These are phyloP conservation scores for Barnettozyma sp. DNA, from an alignment of 805 yeast genomes.

Conservation along the genomic window DNA sequence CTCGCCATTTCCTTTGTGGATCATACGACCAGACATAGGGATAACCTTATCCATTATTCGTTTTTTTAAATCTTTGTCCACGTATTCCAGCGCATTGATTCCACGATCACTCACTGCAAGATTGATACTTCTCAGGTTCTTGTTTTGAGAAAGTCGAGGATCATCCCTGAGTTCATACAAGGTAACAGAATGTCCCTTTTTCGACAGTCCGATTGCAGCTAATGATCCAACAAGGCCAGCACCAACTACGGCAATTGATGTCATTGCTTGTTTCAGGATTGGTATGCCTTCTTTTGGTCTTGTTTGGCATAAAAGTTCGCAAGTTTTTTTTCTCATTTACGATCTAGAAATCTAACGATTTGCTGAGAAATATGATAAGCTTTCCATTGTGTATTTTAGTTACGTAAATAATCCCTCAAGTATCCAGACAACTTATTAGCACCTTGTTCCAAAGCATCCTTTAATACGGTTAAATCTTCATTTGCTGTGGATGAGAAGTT, in stretches of 20 bases:
- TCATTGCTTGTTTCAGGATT: conserved; percentile 3
- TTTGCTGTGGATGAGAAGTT: conserved; percentile 70
- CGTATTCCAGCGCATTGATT: conserved; percentile 55
- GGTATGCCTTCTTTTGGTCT: neutral
- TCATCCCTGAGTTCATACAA: conserved; percentile 69
- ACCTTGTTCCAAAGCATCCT: conserved; percentile 90
- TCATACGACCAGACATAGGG: conserved; percentile 89
- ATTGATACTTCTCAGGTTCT: conserved; percentile 64
- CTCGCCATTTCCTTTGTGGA: conserved; percentile 60
- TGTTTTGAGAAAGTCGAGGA: conserved; percentile 40
- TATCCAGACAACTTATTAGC: conserved; percentile 83
- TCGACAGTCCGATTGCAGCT: conserved; percentile 72
- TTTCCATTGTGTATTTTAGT: conserved; percentile 11
- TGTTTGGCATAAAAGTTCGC: no score
- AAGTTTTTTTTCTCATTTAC: no score
- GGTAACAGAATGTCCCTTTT: conserved; percentile 64
- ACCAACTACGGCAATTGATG: conserved; percentile 59
- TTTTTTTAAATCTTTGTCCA: conserved; percentile 52
- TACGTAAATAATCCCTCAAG: conserved; percentile 76
- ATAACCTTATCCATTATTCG: conserved; percentile 54
- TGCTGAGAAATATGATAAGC: no score
- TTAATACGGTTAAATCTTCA: conserved; percentile 82
- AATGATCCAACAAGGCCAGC: conserved; percentile 89
- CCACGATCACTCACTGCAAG: conserved; percentile 87
- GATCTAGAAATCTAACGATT: no score